These are phyloP conservation scores for Hortaea werneckii DNA, from an alignment of 2,329 filamentous ascomycete genomes.

Conservation along the genomic window DNA sequence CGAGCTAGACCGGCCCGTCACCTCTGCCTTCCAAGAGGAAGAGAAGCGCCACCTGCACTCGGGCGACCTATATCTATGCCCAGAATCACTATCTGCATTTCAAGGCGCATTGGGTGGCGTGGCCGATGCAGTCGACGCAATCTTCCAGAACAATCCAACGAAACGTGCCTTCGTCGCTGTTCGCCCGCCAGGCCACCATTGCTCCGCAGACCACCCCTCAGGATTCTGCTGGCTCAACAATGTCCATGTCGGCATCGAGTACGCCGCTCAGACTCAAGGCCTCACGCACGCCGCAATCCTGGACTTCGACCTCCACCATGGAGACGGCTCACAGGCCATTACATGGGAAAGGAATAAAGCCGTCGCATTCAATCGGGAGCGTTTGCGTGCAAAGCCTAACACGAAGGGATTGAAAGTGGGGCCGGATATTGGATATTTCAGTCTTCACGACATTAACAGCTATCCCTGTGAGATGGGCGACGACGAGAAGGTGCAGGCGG, in stretches of 20 bases:
- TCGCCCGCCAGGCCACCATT: conserved; percentile 89
- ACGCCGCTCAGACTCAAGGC: conserved; percentile 72
- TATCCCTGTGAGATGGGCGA: conserved; percentile 96
- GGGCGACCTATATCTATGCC: conserved; percentile 82
- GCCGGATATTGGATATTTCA: conserved; percentile 75
- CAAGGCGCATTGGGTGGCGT: conserved; percentile 88
- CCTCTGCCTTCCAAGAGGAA: conserved; percentile 6
- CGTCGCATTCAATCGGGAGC: conserved; percentile 30
- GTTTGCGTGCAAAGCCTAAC: conserved; percentile 19
- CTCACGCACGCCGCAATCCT: conserved; percentile 90
- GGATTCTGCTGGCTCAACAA: conserved; percentile 99
- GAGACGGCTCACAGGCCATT: conserved; percentile 91
- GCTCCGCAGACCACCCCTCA: conserved; percentile 77
- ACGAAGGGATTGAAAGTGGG: conserved; percentile 18
- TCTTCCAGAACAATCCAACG: conserved; percentile 47
- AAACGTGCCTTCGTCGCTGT: conserved; percentile 77
- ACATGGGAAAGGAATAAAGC: conserved; percentile 81
- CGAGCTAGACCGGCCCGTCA: conserved; percentile 54
- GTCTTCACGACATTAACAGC: conserved; percentile 95
- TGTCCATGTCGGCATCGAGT: conserved; percentile 90
- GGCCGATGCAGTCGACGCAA: conserved; percentile 80
- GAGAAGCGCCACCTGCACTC: conserved; percentile 64
- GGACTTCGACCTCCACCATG: conserved; percentile 85
- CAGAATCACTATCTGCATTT: conserved; percentile 76
- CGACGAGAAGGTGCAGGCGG: conserved; percentile 82